Percentiles rank a stretch among this genome's conserved stretches.
Evolutionary conservation across 768 basidiomycete genomes (phyloP).

Genomic region (Psilocybe sp.): DNA sequence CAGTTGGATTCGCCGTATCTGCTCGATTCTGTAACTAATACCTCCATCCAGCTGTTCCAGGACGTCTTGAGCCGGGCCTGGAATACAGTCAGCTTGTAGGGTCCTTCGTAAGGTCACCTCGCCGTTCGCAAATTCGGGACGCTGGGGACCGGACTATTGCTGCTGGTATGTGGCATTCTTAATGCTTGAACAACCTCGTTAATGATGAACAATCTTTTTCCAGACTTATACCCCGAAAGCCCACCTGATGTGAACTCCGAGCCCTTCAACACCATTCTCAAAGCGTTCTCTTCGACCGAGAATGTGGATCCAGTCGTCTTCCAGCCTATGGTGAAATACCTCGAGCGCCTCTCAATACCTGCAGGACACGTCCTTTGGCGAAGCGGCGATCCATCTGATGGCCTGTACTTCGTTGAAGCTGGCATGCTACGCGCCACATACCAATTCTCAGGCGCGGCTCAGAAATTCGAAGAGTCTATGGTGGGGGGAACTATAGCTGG

Average conservation of each 20-base stretch:
- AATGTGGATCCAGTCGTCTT: constrained; percentile 56
- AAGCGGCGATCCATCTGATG: constrained; percentile 74
- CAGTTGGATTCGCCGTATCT: constrained; percentile 8
- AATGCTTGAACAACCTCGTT: background rate
- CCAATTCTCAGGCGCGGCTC: constrained; percentile 65
- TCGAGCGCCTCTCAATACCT: constrained; percentile 58
- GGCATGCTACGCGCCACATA: constrained; percentile 87
- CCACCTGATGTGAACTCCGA: constrained; percentile 41
- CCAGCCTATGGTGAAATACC: constrained; percentile 64
- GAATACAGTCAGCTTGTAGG: constrained; percentile 39
- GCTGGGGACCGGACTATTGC: constrained; percentile 73
- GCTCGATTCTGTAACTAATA: constrained; percentile 3
- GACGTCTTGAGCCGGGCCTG: constrained; percentile 50
- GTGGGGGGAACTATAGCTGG: constrained; percentile 91
- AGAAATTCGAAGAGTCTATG: constrained; percentile 84
- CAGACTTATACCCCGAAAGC: constrained; percentile 27
- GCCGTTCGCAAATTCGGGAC: constrained; percentile 63
- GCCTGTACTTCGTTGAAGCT: constrained; percentile 84
- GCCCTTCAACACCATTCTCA: constrained; percentile 72
- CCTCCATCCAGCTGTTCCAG: constrained; percentile 46
- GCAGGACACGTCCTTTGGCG: constrained; percentile 69
- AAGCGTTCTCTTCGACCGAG: constrained; percentile 77
- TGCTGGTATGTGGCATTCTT: constrained; percentile 36
- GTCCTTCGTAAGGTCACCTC: constrained; percentile 60
- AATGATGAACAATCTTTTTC: background rate